Base-by-base conservation (phyloP, 225 moss, liverwort and hornwort genomes). In the Anthoceros angustus region DNA sequence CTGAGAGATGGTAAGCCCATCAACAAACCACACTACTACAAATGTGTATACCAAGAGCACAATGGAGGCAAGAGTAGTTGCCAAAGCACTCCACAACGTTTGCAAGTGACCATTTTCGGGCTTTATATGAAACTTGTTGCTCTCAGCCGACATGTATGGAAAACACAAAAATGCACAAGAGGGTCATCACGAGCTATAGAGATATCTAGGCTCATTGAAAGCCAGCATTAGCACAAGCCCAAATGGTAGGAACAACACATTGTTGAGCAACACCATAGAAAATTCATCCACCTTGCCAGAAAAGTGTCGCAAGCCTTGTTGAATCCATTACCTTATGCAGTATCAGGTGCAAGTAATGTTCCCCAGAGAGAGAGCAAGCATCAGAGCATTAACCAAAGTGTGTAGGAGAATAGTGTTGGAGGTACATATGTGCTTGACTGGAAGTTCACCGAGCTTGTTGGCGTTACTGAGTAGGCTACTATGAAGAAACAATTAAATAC, bases 311-410 rank as follows among this genome's bases (percentile, higher is more conserved):
- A 79, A 86, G 82, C 74, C 88, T 91, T 63, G 91, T 91, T 66
- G 91, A 62, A 71, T 98, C 95, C 95, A 98, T 98, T 63, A 89
- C 91, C 77, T 98, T 98, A 48, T 88, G 85, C 74, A 98, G 70
- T 69, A 86, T 83, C 81, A 98, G 74, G 91, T 98, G 88, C 78
- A 83, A 48, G 61, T 45, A 43, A 12, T 20, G 25, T 68, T 42
- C 41, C 24, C 38, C 26, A 39, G 41, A 14, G 49, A 23, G n/a
- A 24, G 39, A 69, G 38, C 20, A 69, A 50, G 38, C 42, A 24
- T 15, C 39, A 42, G 43, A 42, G 12, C 41, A 12, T 10, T n/a
- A 40, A 11, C 14, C 25, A n/a, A 12, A 12, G 25, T 12, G 43
- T 39, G 8, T 5, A 42, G 20, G 40, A 42, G 41, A 21, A 15